phyloP scores from a whole-genome alignment of 1,284 basidiomycete genomes.

The Coniophora puteana region DNA sequence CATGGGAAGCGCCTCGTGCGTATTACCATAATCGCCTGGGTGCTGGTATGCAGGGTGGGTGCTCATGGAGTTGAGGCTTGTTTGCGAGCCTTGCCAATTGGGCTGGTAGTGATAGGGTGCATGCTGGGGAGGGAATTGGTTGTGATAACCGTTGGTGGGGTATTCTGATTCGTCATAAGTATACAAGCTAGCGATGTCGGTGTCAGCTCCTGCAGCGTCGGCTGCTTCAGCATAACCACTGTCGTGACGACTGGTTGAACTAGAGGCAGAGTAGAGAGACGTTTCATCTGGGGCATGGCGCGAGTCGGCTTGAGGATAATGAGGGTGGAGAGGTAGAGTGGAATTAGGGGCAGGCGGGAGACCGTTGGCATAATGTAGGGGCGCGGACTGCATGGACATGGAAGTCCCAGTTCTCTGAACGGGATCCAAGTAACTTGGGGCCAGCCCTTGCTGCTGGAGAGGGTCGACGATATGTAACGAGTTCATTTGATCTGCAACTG shows the following conservation, averaged over 20 bases:
- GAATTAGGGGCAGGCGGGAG: constrained; percentile 15
- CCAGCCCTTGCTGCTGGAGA: constrained; percentile 17
- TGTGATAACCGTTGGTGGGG: constrained; percentile 18
- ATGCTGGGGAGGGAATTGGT: constrained; percentile 15
- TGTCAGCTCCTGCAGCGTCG: constrained; percentile 14
- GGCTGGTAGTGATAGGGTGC: constrained; percentile 26
- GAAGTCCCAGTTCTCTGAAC: constrained; percentile 28
- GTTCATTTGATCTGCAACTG: constrained; percentile 24
- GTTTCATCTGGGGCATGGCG: constrained; percentile 21
- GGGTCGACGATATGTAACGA: constrained; percentile 23
- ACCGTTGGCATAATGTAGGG: constrained; percentile 23
- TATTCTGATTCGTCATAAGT: constrained; percentile 32
- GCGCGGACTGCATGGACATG: constrained; percentile 25
- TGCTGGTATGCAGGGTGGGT: constrained; percentile 18
- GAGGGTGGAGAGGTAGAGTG: constrained; percentile 12
- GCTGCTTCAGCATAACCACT: constrained; percentile 11
- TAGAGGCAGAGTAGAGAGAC: constrained; percentile 17
- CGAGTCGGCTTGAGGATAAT: constrained; percentile 12
- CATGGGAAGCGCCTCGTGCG: too few relatives aligned
- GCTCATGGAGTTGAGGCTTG: constrained; percentile 27
- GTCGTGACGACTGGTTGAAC: constrained; percentile 14
- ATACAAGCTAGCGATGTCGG: constrained; percentile 27
- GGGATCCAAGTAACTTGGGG: constrained; percentile 22
- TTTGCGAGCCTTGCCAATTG: constrained; percentile 32
- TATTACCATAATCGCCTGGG: constrained; percentile 32